Conservation (phyloP, 768 basidiomycete species). For the Pleurotus giganteus region DNA sequence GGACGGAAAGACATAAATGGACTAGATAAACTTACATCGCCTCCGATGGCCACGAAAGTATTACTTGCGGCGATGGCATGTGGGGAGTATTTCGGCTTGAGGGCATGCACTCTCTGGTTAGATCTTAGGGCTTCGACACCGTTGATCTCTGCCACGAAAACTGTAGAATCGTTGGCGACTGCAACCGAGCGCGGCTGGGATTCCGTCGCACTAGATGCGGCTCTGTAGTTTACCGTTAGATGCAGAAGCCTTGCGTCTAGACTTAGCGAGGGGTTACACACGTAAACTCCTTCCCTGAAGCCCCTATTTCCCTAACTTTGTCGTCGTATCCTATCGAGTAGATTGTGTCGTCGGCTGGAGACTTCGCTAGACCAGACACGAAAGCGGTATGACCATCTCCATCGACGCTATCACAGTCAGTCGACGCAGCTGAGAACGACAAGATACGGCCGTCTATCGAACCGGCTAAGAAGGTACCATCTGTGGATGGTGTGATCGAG, state of each 20-base stretch:
- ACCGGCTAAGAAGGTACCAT: constrained; percentile 76
- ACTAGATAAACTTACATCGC: constrained; percentile 52
- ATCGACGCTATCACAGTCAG: constrained; percentile 42
- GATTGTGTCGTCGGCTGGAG: constrained; percentile 44
- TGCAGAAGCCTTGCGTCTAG: no score
- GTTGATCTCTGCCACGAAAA: constrained; percentile 62
- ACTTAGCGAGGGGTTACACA: constrained; percentile 39
- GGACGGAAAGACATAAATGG: background rate
- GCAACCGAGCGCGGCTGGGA: constrained; percentile 73
- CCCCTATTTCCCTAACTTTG: constrained; percentile 62
- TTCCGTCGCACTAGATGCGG: constrained; percentile 46
- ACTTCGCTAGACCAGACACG: constrained; percentile 58
- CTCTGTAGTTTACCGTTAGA: no score
- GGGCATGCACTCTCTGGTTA: constrained; percentile 65
- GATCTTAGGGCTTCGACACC: constrained; percentile 64
- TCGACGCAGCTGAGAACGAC: constrained; percentile 52
- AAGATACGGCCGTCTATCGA: constrained; percentile 77
- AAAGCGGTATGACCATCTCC: constrained; percentile 74
- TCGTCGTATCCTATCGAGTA: constrained; percentile 85
- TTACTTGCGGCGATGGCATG: constrained; percentile 55
- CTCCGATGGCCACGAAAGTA: constrained; percentile 64
- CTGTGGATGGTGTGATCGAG: constrained; percentile 41
- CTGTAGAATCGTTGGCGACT: constrained; percentile 52
- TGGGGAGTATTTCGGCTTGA: constrained; percentile 50
- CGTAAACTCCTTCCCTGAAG: constrained; percentile 42